A percentile compares a stretch with the other conserved stretches of the same genome.
These are phyloP conservation scores for Lotus japonicus DNA, from an alignment of 306 rosid genomes.

Conservation along the genomic window DNA sequence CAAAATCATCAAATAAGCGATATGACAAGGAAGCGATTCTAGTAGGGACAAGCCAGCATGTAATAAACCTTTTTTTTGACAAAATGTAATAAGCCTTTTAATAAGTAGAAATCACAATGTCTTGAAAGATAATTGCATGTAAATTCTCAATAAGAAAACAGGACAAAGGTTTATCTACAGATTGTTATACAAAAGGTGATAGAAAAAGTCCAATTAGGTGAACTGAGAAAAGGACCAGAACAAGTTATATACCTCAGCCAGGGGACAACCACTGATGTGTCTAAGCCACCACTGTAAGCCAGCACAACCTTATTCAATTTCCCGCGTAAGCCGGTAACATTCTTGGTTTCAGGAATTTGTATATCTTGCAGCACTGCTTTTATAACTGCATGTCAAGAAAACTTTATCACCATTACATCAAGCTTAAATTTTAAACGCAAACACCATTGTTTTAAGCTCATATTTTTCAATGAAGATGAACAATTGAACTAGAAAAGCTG, in stretches of 20 bases:
- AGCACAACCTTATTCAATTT: slow-evolving; percentile 74
- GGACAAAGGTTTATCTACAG: no score
- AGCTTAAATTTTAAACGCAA: neutral
- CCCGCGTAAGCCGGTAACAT: slow-evolving; percentile 49
- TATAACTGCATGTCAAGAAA: slow-evolving; percentile 33
- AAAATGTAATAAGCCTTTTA: neutral
- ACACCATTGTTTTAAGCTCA: no score
- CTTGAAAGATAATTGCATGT: no score
- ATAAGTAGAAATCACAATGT: neutral
- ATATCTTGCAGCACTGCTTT: slow-evolving; percentile 39
- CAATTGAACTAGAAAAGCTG: neutral
- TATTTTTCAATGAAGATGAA: neutral
- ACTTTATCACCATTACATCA: slow-evolving; percentile 1
- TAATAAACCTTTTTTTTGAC: neutral
- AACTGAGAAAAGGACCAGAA: neutral
- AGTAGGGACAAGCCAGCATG: neutral
- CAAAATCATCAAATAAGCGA: neutral
- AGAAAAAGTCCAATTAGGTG: neutral
- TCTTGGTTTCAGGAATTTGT: slow-evolving; percentile 29
- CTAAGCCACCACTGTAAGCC: slow-evolving; percentile 89
- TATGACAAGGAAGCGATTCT: neutral
- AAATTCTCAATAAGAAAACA: no score
- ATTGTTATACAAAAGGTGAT: no score
- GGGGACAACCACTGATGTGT: slow-evolving; percentile 88
- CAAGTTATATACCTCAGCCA: slow-evolving; percentile 59